Evolutionary conservation across 129 eudicot genomes (phyloP).

Genomic region (Flaveria brownii): DNA sequence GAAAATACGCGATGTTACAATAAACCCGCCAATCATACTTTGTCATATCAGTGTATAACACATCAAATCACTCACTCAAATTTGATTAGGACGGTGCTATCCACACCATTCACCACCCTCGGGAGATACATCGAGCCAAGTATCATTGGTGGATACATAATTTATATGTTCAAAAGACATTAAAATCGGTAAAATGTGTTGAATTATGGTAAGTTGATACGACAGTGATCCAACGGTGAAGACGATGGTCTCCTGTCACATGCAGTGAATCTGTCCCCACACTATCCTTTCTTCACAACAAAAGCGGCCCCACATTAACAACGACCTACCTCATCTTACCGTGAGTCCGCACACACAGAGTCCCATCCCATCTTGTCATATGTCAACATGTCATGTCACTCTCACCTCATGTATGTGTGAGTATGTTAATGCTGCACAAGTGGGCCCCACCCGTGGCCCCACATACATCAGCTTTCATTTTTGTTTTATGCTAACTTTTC

Average conservation of each 20-base stretch:
- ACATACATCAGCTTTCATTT: constrained; percentile 19
- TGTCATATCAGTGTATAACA: too few relatives aligned
- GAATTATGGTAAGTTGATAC: neutral
- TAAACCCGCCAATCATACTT: too few relatives aligned
- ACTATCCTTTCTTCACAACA: constrained; percentile 21
- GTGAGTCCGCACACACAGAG: constrained; percentile 37
- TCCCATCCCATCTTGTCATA: constrained; percentile 44
- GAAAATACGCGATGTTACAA: too few relatives aligned
- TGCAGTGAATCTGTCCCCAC: constrained; percentile 32
- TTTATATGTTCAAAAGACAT: too few relatives aligned
- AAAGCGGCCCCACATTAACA: constrained; percentile 21
- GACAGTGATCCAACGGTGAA: constrained; percentile 42
- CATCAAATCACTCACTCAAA: too few relatives aligned
- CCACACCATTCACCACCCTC: too few relatives aligned
- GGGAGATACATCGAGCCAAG: too few relatives aligned
- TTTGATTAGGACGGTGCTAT: too few relatives aligned
- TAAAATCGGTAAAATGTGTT: neutral
- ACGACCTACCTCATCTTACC: constrained; percentile 11
- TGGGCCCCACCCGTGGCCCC: neutral
- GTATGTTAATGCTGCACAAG: constrained; percentile 26
- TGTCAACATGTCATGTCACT: constrained; percentile 38
- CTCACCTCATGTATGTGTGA: constrained; percentile 40
- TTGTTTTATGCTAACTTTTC: constrained; percentile 16
- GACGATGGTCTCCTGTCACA: constrained; percentile 10
- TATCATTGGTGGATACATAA: too few relatives aligned